Percentiles rank a stretch among this genome's conserved stretches.
Conservation (phyloP, 495 filamentous ascomycete species). For the Daldinia caldariorum region DNA sequence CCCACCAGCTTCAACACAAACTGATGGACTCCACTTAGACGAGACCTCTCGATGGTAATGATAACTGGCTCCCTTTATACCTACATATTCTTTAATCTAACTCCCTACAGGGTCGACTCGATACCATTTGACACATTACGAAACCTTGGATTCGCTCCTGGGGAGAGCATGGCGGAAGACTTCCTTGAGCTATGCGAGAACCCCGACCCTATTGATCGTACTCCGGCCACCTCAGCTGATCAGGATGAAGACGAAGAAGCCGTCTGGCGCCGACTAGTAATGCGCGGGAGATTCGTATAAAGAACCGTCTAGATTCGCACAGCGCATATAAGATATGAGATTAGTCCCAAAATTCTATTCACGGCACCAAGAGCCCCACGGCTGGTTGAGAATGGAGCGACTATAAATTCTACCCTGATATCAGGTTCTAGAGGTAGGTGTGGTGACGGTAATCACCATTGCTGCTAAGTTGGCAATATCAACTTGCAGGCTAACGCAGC, state of each 20-base stretch:
- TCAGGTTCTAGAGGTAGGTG: neutral
- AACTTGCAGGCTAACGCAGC: constrained; percentile 10
- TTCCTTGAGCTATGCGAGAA: constrained; percentile 49
- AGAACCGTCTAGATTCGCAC: neutral
- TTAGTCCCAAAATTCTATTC: neutral
- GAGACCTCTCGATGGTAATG: constrained; percentile 47
- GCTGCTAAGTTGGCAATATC: neutral
- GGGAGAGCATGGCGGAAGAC: constrained; percentile 46
- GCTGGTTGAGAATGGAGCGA: neutral
- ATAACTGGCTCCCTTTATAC: neutral
- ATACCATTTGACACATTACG: constrained; percentile 44
- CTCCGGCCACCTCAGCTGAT: constrained; percentile 36
- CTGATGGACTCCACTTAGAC: constrained; percentile 31
- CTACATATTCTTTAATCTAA: constrained; percentile 10
- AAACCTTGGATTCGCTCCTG: constrained; percentile 47
- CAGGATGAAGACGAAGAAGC: constrained; percentile 49
- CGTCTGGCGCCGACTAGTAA: constrained; percentile 48
- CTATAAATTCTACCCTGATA: neutral
- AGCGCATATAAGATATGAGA: neutral
- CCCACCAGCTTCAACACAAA: constrained; percentile 5
- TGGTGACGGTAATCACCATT: neutral
- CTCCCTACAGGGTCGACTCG: constrained; percentile 43
- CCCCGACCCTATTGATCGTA: constrained; percentile 45
- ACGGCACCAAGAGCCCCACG: neutral
- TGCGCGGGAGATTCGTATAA: constrained; percentile 48